Evolutionary conservation across 2,329 filamentous ascomycete genomes (phyloP), one percentile per base, ranked within the genome.

Genomic region (Hyphodiscus sp.): DNA sequence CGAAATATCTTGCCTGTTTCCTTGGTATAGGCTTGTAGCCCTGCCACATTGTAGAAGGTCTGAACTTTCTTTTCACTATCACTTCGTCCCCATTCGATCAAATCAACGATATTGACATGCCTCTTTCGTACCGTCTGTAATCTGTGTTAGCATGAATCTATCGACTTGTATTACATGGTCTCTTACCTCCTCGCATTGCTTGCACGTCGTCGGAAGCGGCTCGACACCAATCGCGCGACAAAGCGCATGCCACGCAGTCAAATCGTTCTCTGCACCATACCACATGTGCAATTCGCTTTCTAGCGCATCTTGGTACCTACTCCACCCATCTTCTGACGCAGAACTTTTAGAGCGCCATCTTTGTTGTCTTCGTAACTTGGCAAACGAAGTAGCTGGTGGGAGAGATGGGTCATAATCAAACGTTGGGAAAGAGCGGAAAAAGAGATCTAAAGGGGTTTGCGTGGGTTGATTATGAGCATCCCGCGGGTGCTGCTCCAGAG

Each of bases 401-500:
- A 63, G 59, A 62, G 58, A 63, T 61, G 57, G 59, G 53, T 62
- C 23, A 61, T 65, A 64, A 55, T 59, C 48, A 51, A 64, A 64
- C 20, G 45, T 55, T 59, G 56, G 53, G 59, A 63, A 63, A 60
- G 60, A 56, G 49, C 52, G 54, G 49, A n/a, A 58, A 63, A 64
- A 61, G 49, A 55, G 20, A 58, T 63, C 57, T 20, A 63, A 55
- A 55, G 55, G 59, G 33, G 58, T 63, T 23, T 61, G 58, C 10
- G 51, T 56, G n/a, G n/a, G n/a, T n/a, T n/a, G n/a, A n/a, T n/a
- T n/a, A n/a, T n/a, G n/a, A n/a, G n/a, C n/a, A n/a, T n/a, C n/a
- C n/a, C n/a, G n/a, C n/a, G n/a, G n/a, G n/a, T n/a, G n/a, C n/a
- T n/a, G n/a, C n/a, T n/a, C n/a, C n/a, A n/a, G n/a, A n/a, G n/a